These are phyloP conservation scores for Lentinula aciculospora DNA, from an alignment of 768 basidiomycete species.

Conservation along the genomic window DNA sequence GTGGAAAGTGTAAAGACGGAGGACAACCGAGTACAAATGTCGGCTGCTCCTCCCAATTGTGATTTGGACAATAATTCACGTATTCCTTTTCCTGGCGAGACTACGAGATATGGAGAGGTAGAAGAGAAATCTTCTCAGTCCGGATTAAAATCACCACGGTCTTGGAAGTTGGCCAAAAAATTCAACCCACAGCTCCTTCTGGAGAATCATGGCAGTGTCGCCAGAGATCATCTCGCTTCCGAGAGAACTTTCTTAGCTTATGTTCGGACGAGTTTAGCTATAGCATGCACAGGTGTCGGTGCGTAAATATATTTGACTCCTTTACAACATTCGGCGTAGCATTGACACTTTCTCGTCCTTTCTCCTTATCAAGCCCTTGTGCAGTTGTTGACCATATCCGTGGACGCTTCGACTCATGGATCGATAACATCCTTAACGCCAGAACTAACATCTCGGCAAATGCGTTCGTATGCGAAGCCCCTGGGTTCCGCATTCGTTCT, in stretches of 20 bases:
- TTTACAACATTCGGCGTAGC: not conserved
- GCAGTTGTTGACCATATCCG: not conserved
- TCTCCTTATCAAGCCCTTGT: slow-evolving; percentile 4
- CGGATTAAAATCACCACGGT: not conserved
- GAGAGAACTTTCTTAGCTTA: slow-evolving; percentile 64
- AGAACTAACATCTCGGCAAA: not conserved
- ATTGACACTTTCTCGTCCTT: no score
- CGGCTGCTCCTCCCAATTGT: not conserved
- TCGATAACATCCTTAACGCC: not conserved
- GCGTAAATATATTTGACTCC: slow-evolving; percentile 17
- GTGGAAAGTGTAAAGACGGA: not conserved
- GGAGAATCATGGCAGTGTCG: slow-evolving; percentile 57
- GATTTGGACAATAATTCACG: not conserved
- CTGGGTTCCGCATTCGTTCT: not conserved
- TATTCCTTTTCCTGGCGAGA: not conserved
- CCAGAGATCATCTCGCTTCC: slow-evolving; percentile 58
- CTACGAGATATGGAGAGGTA: not conserved
- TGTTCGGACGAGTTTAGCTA: slow-evolving; percentile 55
- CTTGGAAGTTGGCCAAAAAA: not conserved
- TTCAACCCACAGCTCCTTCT: slow-evolving; percentile 16
- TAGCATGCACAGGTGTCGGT: slow-evolving; percentile 59
- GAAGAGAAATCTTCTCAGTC: not conserved
- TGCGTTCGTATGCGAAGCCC: not conserved
- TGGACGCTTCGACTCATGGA: not conserved
- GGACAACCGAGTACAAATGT: not conserved